Evolutionary conservation across 2,329 filamentous ascomycete genomes (phyloP).

Genomic region (Colletotrichum orbiculare): DNA sequence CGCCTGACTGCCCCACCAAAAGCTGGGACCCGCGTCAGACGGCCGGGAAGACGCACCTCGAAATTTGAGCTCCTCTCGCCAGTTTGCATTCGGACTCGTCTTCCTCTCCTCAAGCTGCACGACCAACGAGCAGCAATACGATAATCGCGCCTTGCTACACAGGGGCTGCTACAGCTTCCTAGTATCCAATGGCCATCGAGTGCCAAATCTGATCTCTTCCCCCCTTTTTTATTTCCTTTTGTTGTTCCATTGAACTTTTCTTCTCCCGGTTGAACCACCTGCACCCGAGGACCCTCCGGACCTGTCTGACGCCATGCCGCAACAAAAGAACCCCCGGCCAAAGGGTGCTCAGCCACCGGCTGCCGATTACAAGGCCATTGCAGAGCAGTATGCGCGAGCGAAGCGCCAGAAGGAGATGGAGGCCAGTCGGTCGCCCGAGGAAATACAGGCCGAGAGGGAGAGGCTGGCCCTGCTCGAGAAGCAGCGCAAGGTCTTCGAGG

Average conservation of each 20-base stretch:
- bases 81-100: neutral
- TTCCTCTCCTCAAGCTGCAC: slow-evolving; percentile 17
- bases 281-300: neutral
- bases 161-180: slow-evolving; percentile 29
- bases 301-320: slow-evolving; percentile 28
- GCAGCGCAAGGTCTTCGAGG: slow-evolving; percentile 59
- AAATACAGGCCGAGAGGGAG: slow-evolving; percentile 43
- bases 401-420: slow-evolving; percentile 61
- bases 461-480: slow-evolving; percentile 53
- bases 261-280: neutral
- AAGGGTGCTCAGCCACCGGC: slow-evolving; percentile 23
- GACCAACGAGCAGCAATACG: slow-evolving; percentile 13
- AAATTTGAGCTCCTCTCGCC: slow-evolving; percentile 33
- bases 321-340: slow-evolving; percentile 28
- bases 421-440: slow-evolving; percentile 43
- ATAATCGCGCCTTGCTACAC: slow-evolving; percentile 11
- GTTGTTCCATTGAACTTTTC: slow-evolving; percentile 11
- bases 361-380: slow-evolving; percentile 64
- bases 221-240: slow-evolving; percentile 23
- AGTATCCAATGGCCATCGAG: slow-evolving; percentile 31
- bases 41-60: slow-evolving; percentile 21
- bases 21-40: slow-evolving; percentile 22
- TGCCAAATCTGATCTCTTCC: slow-evolving; percentile 28
- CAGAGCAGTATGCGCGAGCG: slow-evolving; percentile 64
- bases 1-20: slow-evolving; percentile 28